Base-by-base conservation (phyloP, 208 protist species). In the Leishmania tarentolae region DNA sequence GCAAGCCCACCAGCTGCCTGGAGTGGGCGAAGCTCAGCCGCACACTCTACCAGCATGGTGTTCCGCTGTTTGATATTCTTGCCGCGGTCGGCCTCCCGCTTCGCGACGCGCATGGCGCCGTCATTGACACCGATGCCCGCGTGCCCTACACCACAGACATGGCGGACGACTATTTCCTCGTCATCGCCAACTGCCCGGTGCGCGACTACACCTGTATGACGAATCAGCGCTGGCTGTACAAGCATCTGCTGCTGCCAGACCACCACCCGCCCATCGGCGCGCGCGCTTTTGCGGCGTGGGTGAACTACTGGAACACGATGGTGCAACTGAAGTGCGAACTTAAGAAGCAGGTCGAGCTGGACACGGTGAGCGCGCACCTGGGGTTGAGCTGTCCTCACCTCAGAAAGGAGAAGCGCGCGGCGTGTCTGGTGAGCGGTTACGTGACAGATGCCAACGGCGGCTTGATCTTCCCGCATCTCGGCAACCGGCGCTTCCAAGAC, bases 291-390 rank as follows among this genome's bases (percentile, higher is more conserved):
- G 74, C 73, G n/a, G 80, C 80, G 46, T 83, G 80, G 80, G 80
- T 83, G 56, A 73, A 74, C 74, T 83, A 83, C 80, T 83, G 80
- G 74, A 59, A 74, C 80, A 31, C 80, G 21, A 76, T 84, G 68
- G 19, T 56, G 56, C 74, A 80, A 21, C 75, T 84, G 53, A 75
- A 76, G 56, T 21, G 71, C 37, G 68, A 71, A 71, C 75, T 80
- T 52, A 31, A 63, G 56, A 37, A 66, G n/a, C 65, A 70, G 40
- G 46, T 46, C 0, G 63, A 2, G 52, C 59, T 71, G 7, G 80
- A 84, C 68, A 76, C 35, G 42, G 52, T 80, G 37, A 74, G 73
- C 13, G 80, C 80, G 68, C 80, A 84, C 59, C 80, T 84, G 37
- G 75, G 80, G 5, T 75, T 52, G 68, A 75, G 56, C 75, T 80